Evolutionary conservation across 208 protist species (phyloP).

Genomic region (Wallacemonas collosoma): DNA sequence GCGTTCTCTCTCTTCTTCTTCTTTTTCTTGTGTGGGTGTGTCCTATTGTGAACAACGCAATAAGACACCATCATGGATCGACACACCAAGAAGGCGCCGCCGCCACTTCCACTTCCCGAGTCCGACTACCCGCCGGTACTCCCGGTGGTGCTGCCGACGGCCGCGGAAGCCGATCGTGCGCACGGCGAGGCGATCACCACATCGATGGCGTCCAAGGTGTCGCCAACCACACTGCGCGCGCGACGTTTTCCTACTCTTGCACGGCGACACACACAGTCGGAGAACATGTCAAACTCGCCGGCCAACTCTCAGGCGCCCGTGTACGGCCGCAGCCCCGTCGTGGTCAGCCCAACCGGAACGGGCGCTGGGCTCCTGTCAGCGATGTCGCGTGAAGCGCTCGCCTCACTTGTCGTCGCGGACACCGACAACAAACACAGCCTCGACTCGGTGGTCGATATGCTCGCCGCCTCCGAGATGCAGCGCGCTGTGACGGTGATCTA

Average conservation of each 20-base stretch:
- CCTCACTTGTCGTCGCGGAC: background rate
- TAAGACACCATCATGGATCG: constrained; percentile 4
- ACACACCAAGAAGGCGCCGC: constrained; percentile 12
- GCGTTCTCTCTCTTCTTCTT: background rate
- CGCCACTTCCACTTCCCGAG: constrained; percentile 12
- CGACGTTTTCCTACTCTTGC: constrained; percentile 28
- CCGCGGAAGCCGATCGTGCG: background rate
- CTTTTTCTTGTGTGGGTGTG: background rate
- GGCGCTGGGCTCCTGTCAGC: background rate
- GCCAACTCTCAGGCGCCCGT: background rate
- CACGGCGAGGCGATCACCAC: background rate
- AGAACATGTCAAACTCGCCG: background rate
- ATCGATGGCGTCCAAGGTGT: constrained; percentile 2
- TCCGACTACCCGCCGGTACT: constrained; percentile 15
- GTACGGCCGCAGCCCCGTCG: constrained; percentile 1
- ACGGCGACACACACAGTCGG: background rate
- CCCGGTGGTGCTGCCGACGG: no score
- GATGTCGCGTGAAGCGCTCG: constrained; percentile 2
- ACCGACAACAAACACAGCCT: constrained; percentile 1
- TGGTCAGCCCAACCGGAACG: background rate
- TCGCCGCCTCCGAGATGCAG: constrained; percentile 12
- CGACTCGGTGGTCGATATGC: constrained; percentile 8
- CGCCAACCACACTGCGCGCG: constrained; percentile 30
- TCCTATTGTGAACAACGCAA: background rate
- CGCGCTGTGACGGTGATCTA: constrained; percentile 50